Base-by-base conservation (phyloP, 768 basidiomycete species). In the Tephrocybe sp. region DNA sequence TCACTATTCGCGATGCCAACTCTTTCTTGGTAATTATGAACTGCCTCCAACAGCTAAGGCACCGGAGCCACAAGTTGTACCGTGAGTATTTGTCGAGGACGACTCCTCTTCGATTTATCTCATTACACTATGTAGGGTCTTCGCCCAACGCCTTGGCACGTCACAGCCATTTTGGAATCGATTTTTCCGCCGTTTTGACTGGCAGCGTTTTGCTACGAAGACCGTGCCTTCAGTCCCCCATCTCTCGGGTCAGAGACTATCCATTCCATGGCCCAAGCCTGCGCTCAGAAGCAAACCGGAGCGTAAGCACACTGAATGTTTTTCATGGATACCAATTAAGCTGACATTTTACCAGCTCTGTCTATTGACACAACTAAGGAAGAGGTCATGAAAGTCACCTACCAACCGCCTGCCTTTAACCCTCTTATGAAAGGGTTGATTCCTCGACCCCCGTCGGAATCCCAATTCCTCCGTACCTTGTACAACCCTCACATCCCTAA, bases 1-100 rank as follows among this genome's bases (percentile, higher is more conserved):
- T 51, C 85, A 88, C 64, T 93, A 93, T 62, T 87, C 89, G 1
- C 76, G 80, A 59, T 89, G 89, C 63, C 90, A 92, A 62, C 76
- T 93, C 20, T 88, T 81, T 62, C 65, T 92, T 46, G 87, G 87
- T 13, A 75, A 85, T 54, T 79, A 76, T 60, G 79, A 82, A 56
- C 76, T 84, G 53, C 78, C 82, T 26, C 67, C 77, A n/a, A 63
- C 68, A 44, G 57, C 68, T 53, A 68, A 67, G 50, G 61, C 64
- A 16, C 54, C 64, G 36, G 74, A 72, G 58, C 62, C 65, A 43
- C 65, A 67, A 34, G 63, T 68, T 47, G 67, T 75, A 30, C 75
- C 80, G 83, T 84, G 60, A 60, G 82, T 67, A 17, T 14, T 17
- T 49, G 31, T 23, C n/a, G 48, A 20, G 17, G 20, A 47, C 50